Conservation (phyloP, 73 alveolate genomes). For the Halteria grandinella region DNA sequence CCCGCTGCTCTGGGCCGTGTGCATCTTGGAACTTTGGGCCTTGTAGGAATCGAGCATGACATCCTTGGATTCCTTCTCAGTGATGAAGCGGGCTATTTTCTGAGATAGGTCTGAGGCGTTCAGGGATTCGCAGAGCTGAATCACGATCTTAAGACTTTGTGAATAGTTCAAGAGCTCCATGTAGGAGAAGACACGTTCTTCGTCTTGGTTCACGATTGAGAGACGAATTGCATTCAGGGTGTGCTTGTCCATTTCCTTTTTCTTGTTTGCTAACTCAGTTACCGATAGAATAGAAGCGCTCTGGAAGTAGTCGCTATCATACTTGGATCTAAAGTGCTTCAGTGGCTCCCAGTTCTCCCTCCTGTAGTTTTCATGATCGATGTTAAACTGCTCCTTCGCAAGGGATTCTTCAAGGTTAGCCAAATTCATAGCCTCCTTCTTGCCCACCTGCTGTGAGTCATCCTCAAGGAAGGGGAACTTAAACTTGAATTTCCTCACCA, state of each 20-base stretch:
- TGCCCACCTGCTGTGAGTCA: background rate
- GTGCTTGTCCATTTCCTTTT: conserved; percentile 58
- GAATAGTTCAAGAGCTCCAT: conserved; percentile 41
- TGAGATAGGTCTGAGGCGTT: conserved; percentile 26
- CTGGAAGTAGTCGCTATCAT: background rate
- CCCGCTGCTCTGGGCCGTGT: background rate
- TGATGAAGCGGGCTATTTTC: conserved; percentile 18
- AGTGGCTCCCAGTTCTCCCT: conserved; percentile 7
- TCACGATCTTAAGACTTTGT: conserved; percentile 20
- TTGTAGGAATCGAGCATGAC: conserved; percentile 24
- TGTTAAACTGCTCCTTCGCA: background rate
- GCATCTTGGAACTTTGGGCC: background rate
- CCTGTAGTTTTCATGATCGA: conserved; percentile 12
- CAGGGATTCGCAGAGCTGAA: conserved; percentile 30
- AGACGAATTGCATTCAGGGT: conserved; percentile 38
- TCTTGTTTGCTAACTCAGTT: conserved; percentile 21
- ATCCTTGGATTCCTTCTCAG: conserved; percentile 23
- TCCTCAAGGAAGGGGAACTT: conserved; percentile 39
- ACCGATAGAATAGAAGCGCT: conserved; percentile 1
- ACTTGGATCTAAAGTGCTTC: conserved; percentile 47
- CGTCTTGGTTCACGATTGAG: conserved; percentile 39
- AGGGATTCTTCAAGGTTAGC: conserved; percentile 38
- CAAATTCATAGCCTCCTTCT: conserved; percentile 28
- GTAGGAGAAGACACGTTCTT: conserved; percentile 42
- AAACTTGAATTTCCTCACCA: conserved; percentile 23